These are phyloP conservation scores for Hypoxylon sp. DNA, from an alignment of 2,329 filamentous ascomycete species.

Conservation along the genomic window DNA sequence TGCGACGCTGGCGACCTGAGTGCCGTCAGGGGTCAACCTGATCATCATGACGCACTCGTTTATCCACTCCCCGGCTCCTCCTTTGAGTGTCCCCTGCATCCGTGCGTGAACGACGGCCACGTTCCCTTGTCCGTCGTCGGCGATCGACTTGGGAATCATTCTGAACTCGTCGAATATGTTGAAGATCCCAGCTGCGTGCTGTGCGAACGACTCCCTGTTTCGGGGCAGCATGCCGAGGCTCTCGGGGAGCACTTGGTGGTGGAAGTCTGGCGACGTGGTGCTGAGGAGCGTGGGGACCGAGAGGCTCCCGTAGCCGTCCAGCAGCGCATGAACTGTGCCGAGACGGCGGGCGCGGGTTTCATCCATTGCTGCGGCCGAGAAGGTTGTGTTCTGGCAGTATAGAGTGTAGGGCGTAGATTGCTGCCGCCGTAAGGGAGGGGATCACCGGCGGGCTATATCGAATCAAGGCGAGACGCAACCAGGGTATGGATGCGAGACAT, in stretches of 20 bases:
- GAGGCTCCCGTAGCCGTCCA: constrained; percentile 57
- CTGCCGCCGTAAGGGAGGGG: constrained; percentile 21
- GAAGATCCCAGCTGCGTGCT: constrained; percentile 57
- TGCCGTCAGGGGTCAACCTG: constrained; percentile 47
- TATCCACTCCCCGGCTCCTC: constrained; percentile 44
- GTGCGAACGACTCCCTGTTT: constrained; percentile 53
- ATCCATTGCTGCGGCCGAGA: constrained; percentile 35
- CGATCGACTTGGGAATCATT: constrained; percentile 55
- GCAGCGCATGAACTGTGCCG: constrained; percentile 44
- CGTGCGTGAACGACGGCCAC: constrained; percentile 55
- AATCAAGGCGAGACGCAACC: constrained; percentile 13
- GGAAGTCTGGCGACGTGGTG: constrained; percentile 54
- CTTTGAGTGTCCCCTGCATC: constrained; percentile 52
- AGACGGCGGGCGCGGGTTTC: constrained; percentile 28
- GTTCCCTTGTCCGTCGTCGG: constrained; percentile 51
- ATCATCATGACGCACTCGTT: constrained; percentile 55
- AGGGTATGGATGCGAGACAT: constrained; percentile 29
- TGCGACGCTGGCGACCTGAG: constrained; percentile 45
- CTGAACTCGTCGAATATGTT: constrained; percentile 56
- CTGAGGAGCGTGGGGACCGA: constrained; percentile 54
- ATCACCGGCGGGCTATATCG: constrained; percentile 25
- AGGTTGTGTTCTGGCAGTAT: constrained; percentile 10
- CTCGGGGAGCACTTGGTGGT: constrained; percentile 56
- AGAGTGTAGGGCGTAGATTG: constrained; percentile 6
- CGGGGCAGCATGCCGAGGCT: constrained; percentile 56